Evolutionary conservation across 208 protist genomes (phyloP).

Genomic region (Leishmania mexicana): DNA sequence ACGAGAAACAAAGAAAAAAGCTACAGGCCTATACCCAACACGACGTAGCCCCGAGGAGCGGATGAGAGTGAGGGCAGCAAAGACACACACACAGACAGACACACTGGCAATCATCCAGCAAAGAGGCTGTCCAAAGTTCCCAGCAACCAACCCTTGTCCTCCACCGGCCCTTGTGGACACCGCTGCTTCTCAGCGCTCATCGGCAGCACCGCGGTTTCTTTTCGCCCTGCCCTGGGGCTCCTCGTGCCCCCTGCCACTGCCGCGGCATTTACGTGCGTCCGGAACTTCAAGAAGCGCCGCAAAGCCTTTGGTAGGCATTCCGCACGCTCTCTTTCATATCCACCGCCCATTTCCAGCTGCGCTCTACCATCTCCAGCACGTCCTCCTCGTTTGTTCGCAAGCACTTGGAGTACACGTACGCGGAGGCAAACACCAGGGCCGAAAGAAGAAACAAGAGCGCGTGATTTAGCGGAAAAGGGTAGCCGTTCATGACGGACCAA

Average conservation of each 20-base stretch:
- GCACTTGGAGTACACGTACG: constrained; percentile 15
- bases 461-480: constrained; percentile 63
- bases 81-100: background rate
- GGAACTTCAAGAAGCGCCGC: background rate
- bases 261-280: no score
- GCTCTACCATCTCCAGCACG: constrained; percentile 22
- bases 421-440: constrained; percentile 13
- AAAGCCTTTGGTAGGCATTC: background rate
- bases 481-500: constrained; percentile 41
- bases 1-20: no score
- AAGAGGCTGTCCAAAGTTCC: background rate
- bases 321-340: background rate
- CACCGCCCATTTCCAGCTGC: background rate
- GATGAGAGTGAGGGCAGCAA: background rate
- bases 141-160: background rate
- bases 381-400: constrained; percentile 33
- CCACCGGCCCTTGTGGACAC: no score
- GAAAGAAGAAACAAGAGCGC: constrained; percentile 49
- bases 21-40: no score
- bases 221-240: background rate
- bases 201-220: background rate
- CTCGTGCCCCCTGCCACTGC: background rate
- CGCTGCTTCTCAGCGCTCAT: no score
- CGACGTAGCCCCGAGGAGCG: no score
- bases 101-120: background rate